Base-by-base conservation (phyloP, 2,329 filamentous ascomycete genomes). In the Cordyceps cateniannulata region DNA sequence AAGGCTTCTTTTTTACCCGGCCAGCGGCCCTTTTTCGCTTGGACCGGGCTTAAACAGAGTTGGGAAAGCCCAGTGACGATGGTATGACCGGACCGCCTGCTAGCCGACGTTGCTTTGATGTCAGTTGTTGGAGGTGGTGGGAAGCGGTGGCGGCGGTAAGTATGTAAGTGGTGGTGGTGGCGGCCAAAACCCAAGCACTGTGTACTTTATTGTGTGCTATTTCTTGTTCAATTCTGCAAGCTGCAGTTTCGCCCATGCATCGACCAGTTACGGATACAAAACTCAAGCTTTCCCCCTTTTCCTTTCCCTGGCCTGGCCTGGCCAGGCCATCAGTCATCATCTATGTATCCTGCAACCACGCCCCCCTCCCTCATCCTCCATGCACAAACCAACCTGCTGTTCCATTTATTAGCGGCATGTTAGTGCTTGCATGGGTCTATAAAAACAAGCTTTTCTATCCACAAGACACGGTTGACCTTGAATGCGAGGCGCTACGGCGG, bases 371-470 rank as follows among this genome's bases (percentile, higher is more conserved):
- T 16, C 32, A 22, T 40, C 24, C n/a, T n/a, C n/a, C n/a, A n/a
- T n/a, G n/a, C n/a, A n/a, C n/a, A n/a, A n/a, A n/a, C n/a, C 10
- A 25, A 32, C 29, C 32, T 24, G 16, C 48, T 32, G 7, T 40
- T 32, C 16, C 20, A 29, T 32, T 38, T 18, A 25, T 49, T 57
- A 49, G 44, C 27, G 29, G 12, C 22, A 44, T 29, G 14, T 25
- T 57, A 49, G 54, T 18, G 44, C 54, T 57, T 57, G 44, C 22
- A 57, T 57, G 54, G 54, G 50, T 38, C 45, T 48, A 9, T 29
- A 27, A 49, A 57, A 57, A 49, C 54, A 57, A 57, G 54, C 54
- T 57, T 57, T 57, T 27, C 32, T 20, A 57, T 22, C 54, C 54
- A 57, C 51, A 42, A 40, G 51, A 44, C 42, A 57, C 54, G 22